These are phyloP conservation scores for Zalaria sp. DNA, from an alignment of 2,329 filamentous ascomycete species.

Conservation along the genomic window DNA sequence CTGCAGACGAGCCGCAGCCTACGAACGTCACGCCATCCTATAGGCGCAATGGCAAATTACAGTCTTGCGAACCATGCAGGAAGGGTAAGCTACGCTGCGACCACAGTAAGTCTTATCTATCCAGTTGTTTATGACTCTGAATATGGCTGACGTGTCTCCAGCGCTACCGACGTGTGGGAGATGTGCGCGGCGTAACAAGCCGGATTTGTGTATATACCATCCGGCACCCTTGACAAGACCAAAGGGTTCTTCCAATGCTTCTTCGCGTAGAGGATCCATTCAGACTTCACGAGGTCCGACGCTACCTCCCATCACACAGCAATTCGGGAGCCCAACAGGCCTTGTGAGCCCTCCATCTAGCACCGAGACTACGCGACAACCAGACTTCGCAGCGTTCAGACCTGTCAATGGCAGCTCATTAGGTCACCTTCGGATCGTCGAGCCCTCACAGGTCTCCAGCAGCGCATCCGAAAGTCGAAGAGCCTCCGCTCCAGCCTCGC, in stretches of 20 bases:
- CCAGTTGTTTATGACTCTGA: too few relatives aligned
- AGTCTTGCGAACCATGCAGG: conserved; percentile 16
- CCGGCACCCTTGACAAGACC: conserved; percentile 18
- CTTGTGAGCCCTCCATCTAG: conserved; percentile 11
- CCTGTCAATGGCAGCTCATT: neutral
- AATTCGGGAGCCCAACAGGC: neutral
- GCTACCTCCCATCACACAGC: neutral
- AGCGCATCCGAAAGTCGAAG: neutral
- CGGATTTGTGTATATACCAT: conserved; percentile 19
- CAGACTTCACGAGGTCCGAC: conserved; percentile 4
- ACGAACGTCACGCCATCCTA: conserved; percentile 7
- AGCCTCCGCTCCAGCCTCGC: conserved; percentile 5
- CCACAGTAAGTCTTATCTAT: conserved; percentile 7
- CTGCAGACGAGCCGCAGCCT: neutral
- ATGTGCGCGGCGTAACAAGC: conserved; percentile 16
- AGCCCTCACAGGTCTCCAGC: neutral
- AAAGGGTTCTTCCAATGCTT: conserved; percentile 5
- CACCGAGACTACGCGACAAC: conserved; percentile 4
- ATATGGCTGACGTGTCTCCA: too few relatives aligned
- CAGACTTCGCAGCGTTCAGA: conserved; percentile 4
- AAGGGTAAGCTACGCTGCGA: conserved; percentile 20
- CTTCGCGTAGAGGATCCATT: conserved; percentile 5
- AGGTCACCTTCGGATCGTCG: neutral
- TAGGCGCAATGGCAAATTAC: conserved; percentile 19
- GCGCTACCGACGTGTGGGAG: conserved; percentile 16